Evolutionary conservation across 164 flowering plant genomes (phyloP), one percentile per base, ranked within the genome.

Genomic region (Akebia trifoliata): DNA sequence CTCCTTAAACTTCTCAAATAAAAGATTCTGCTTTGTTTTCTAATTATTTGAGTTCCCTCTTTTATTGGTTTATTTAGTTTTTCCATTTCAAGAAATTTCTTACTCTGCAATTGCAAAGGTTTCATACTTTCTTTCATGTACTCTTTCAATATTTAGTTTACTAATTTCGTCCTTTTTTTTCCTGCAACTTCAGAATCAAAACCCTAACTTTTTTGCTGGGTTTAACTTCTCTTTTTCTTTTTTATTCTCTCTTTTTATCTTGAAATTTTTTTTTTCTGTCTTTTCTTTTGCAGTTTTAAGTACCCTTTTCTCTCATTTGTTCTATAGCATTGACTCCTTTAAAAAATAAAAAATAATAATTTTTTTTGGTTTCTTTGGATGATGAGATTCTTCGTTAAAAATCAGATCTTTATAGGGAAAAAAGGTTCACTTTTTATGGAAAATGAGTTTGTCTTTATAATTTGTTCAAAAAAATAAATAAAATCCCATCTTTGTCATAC

Each of bases 371-470:
- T n/a, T n/a, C n/a, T 28, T 43, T 52, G 67, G 34, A 54, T 47
- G 36, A 42, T n/a, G 37, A 48, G 67, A 67, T 69, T 66, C 69
- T 69, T 50, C 61, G 55, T 73, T 64, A 67, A 50, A 64, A 56
- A 67, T 68, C 62, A 59, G 69, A 54, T 62, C 68, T 68, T 76
- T 71, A 56, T 63, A 64, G 2, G 36, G 24, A 10, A 50, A 69
- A 75, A 72, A 65, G 72, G 58, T 68, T 67, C 72, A 71, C 64
- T 74, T 76, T 62, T 72, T 74, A 56, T 70, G 69, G 76, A 61
- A 73, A 78, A 66, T 64, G 73, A 76, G 68, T 76, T 74, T 73
- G 77, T 73, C 77, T 71, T 75, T 70, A 56, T 55, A 57, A 54
- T 43, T 47, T 68, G 67, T 66, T 6, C 18, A 37, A 42, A 54